Evolutionary conservation across 2,329 filamentous ascomycete genomes (phyloP), one percentile per base, ranked within the genome.

Genomic region (Coniella lustricola): DNA sequence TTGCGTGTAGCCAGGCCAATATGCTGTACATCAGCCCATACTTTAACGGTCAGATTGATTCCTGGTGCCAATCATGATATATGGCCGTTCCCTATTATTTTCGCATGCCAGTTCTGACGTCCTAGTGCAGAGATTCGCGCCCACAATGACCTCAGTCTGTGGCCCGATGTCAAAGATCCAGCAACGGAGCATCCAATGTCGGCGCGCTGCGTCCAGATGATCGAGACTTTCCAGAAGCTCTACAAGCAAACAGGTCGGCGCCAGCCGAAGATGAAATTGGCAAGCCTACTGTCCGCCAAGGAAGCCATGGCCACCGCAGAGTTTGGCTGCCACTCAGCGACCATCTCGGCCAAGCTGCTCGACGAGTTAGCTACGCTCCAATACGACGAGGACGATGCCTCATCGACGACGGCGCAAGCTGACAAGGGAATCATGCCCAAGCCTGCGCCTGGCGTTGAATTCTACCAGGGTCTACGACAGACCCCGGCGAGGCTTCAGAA

Each of bases 21-120:
- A 71, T 68, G 56, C 59, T 72, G 3, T 74, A 68, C 48, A 71
- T 75, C 56, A 74, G 71, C 54, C 72, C 72, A 3, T 75, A 76
- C 48, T 74, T 67, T 45, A 75, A 75, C 49, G 67, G 68, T 68
- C 50, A 46, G 61, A 40, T 25, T 12, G 7, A 17, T 41, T 5
- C 7, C 13, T 17, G n/a, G 8, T 17, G 5, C 20, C 14, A 12
- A 8, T n/a, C n/a, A n/a, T n/a, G n/a, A n/a, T 22, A 7, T 22
- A 12, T 16, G 7, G 12, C 3, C 16, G 14, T 22, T 37, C 3
- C 12, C 14, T 13, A 16, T 17, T 4, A 45, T n/a, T 1, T 8
- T 4, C 12, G 17, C 37, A 38, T 39, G 9, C 3, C 41, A 12
- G 9, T 12, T 37, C 7, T 22, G 21, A 12, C 13, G 39, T 12